Evolutionary conservation across 352 stramenopile genomes (phyloP).

Genomic region (Phytophthora colocasiae): DNA sequence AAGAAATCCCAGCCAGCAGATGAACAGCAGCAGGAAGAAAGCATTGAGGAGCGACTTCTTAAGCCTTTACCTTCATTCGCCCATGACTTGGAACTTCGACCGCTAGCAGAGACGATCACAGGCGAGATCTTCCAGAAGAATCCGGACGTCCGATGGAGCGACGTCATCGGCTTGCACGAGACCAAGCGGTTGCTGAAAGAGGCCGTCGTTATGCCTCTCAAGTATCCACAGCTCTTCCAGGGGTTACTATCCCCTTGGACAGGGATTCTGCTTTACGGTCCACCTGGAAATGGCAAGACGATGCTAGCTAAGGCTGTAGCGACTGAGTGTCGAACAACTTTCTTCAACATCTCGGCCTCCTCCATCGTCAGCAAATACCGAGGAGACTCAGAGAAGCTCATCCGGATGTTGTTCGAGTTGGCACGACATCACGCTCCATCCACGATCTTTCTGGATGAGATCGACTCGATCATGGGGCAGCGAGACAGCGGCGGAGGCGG

Average conservation of each 20-base stretch:
- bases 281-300: slow-evolving; percentile 88
- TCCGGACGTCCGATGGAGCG: slow-evolving; percentile 88
- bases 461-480: slow-evolving; percentile 91
- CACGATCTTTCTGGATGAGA: slow-evolving; percentile 90
- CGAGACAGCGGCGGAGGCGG: slow-evolving; percentile 72
- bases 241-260: slow-evolving; percentile 92
- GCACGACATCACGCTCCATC: slow-evolving; percentile 83
- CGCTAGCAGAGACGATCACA: slow-evolving; percentile 90
- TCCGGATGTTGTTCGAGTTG: slow-evolving; percentile 88
- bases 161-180: slow-evolving; percentile 90
- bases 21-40: slow-evolving; percentile 45
- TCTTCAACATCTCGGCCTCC: slow-evolving; percentile 91
- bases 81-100: slow-evolving; percentile 84
- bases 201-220: slow-evolving; percentile 95
- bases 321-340: slow-evolving; percentile 87
- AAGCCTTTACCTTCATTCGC: slow-evolving; percentile 91
- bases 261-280: slow-evolving; percentile 90
- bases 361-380: slow-evolving; percentile 90
- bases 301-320: slow-evolving; percentile 89
- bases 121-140: slow-evolving; percentile 94
- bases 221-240: slow-evolving; percentile 95
- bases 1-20: slow-evolving; percentile 41
- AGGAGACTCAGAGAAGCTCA: slow-evolving; percentile 87
- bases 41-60: slow-evolving; percentile 75
- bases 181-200: slow-evolving; percentile 96